phyloP scores from a whole-genome alignment of 768 basidiomycete species.

The Rubroboletus satanas region DNA sequence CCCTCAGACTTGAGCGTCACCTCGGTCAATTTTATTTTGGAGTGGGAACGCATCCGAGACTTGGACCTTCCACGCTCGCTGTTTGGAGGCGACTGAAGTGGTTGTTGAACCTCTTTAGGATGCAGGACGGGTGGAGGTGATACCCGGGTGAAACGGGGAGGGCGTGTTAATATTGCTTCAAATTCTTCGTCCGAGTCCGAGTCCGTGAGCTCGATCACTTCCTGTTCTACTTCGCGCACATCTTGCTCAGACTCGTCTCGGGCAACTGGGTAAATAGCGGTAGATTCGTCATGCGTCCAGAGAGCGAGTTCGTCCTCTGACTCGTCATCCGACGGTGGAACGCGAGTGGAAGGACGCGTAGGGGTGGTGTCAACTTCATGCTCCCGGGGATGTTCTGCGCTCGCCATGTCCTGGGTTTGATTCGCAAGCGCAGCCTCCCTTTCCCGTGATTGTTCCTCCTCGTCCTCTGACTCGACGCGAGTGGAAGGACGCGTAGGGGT shows the following conservation, averaged over 20 bases:
- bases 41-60: constrained; percentile 6
- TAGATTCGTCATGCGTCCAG: constrained; percentile 43
- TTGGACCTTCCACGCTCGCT: constrained; percentile 12
- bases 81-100: constrained; percentile 14
- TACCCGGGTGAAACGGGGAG: constrained; percentile 12
- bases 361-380: constrained; percentile 16
- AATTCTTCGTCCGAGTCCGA: constrained; percentile 31
- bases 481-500: constrained; percentile 16
- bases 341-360: constrained; percentile 8
- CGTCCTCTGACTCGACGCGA: constrained; percentile 43
- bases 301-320: constrained; percentile 49
- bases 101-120: constrained; percentile 2
- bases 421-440: constrained; percentile 7
- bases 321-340: constrained; percentile 23
- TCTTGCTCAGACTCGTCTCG: constrained; percentile 18
- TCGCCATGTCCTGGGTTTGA: constrained; percentile 3
- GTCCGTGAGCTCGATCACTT: constrained; percentile 25
- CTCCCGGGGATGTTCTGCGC: background rate
- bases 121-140: constrained; percentile 5
- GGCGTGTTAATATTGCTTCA: constrained; percentile 23
- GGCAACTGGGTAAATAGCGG: constrained; percentile 32
- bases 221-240: constrained; percentile 12
- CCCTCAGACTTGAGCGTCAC: background rate
- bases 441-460: constrained; percentile 20
- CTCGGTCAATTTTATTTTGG: background rate